phyloP scores from a whole-genome alignment of 352 stramenopile species.

The Globisporangium barbulae region DNA sequence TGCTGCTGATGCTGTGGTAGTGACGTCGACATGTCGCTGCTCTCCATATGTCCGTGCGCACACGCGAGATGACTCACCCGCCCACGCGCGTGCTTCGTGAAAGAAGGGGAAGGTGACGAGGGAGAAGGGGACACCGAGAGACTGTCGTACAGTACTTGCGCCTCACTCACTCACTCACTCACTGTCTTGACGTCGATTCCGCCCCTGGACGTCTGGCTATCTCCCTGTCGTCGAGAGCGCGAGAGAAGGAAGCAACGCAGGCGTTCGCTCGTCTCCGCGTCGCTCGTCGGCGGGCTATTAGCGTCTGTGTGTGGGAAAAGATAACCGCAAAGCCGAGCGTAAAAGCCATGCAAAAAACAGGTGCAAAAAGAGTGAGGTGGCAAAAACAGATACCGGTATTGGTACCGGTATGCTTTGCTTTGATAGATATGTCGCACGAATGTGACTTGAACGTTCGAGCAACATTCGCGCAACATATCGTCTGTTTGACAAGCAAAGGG shows the following conservation, averaged over 20 bases:
- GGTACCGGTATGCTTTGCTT: not conserved
- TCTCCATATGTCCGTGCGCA: conserved; percentile 2
- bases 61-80: not conserved
- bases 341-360: not conserved
- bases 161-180: not conserved
- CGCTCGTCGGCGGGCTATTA: not conserved
- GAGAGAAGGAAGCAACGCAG: not conserved
- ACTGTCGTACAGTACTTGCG: too few relatives aligned
- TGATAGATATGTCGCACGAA: conserved; percentile 10
- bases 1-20: conserved; percentile 4
- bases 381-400: not conserved
- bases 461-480: not conserved
- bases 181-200: not conserved
- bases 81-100: too few relatives aligned
- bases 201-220: not conserved
- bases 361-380: not conserved
- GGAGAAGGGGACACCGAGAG: not conserved
- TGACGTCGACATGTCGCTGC: not conserved
- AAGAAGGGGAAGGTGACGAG: not conserved
- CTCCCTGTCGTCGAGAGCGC: not conserved
- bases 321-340: not conserved
- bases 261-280: not conserved
- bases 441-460: not conserved
- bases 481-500: not conserved
- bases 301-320: not conserved